Conservation (phyloP, 1,139 yeast genomes). For the Yamadazyma friedrichii region DNA sequence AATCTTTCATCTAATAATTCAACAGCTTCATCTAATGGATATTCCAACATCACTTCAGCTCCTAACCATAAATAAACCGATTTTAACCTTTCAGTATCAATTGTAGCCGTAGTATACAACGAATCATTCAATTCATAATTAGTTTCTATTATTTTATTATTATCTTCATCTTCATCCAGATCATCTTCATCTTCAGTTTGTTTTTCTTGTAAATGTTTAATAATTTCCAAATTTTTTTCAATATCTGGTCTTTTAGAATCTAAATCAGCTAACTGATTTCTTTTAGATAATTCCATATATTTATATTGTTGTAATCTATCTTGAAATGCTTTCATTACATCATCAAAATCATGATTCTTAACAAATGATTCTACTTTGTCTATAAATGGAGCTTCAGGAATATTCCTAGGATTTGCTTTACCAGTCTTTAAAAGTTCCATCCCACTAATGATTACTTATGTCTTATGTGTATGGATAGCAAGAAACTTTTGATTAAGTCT, state of each 20-base stretch:
- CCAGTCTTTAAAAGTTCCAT: slow-evolving; percentile 37
- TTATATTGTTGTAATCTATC: slow-evolving; percentile 80
- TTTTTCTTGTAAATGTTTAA: slow-evolving; percentile 54
- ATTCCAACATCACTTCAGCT: slow-evolving; percentile 96
- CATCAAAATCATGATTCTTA: slow-evolving; percentile 64
- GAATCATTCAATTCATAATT: slow-evolving; percentile 93
- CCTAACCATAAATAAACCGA: slow-evolving; percentile 90
- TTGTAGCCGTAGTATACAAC: slow-evolving; percentile 76
- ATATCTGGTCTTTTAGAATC: slow-evolving; percentile 85
- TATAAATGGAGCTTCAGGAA: slow-evolving; percentile 94
- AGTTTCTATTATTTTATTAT: slow-evolving; percentile 51
- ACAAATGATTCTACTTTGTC: slow-evolving; percentile 78
- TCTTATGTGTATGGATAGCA: too few species aligned
- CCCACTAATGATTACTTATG: too few species aligned
- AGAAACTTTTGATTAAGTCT: too few species aligned
- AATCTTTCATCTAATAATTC: slow-evolving; percentile 65
- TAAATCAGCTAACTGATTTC: slow-evolving; percentile 64
- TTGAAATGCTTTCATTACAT: slow-evolving; percentile 67
- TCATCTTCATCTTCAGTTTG: slow-evolving; percentile 28
- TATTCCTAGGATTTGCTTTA: slow-evolving; percentile 81
- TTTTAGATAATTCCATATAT: slow-evolving; percentile 82
- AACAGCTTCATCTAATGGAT: slow-evolving; percentile 85
- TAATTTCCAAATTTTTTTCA: slow-evolving; percentile 75
- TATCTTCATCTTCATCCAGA: slow-evolving; percentile 17
- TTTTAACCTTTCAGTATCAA: slow-evolving; percentile 46